Base-by-base conservation (phyloP, 352 stramenopile species). In the Blastocystis sp. region DNA sequence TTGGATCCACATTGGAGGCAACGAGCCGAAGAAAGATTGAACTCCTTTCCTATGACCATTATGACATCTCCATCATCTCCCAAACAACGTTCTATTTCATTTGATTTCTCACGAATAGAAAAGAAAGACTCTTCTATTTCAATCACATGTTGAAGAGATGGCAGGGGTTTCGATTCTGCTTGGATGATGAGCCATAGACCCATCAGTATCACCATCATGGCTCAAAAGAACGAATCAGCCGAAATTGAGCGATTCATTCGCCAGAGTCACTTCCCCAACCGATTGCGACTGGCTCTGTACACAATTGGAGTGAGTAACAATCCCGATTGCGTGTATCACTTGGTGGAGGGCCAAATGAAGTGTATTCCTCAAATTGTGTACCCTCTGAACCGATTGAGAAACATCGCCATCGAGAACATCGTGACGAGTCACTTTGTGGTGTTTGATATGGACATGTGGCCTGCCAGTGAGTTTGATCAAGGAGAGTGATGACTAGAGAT, bases 361-460 rank as follows among this genome's bases (percentile, higher is more conserved):
- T 81, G 70, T 42, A 59, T 81, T 3, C n/a, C 19, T 28, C 28
- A 52, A 19, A 70, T n/a, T 14, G 45, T 54, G 21, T 87, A 71
- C 21, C 77, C 77, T 19, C 43, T 87, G 21, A 87, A 87, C 10
- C 69, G 71, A 48, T 34, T 87, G 28, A 24, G 77, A 6, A 87
- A 87, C 45, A 40, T 77, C 40, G 77, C 77, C 21, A 87, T 87
- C 45, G 61, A 54, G 57, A 74, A 87, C 38, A 77, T 87, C 28
- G 65, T 77, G 3, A 87, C 77, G 24, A 76, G 52, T 19, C 77
- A 87, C 38, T 87, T 87, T 28, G 43, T 74, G 14, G 42, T 87
- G 2, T 62, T 77, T 24, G 77, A 87, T 78, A 87, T 87, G 77
- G 77, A 87, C 42, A 87, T 87, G 77, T 87, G 77, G 77, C 77